These are phyloP conservation scores for Huiozyma naganishii DNA, from an alignment of 805 yeast genomes.

Conservation along the genomic window DNA sequence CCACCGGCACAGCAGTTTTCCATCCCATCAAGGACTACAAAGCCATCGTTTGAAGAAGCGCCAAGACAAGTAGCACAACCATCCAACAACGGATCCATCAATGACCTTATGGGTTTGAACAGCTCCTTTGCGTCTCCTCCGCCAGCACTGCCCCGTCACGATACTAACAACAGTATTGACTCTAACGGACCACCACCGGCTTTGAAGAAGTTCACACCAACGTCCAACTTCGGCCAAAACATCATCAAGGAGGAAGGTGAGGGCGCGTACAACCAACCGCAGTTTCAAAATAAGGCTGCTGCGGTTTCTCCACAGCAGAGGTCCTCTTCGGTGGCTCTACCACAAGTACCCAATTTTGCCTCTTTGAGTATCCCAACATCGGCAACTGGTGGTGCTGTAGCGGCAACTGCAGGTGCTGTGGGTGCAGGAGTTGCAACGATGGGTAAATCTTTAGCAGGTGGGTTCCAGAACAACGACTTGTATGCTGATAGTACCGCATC, in stretches of 20 bases:
- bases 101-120: slow-evolving; percentile 52
- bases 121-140: slow-evolving; percentile 40
- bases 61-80: slow-evolving; percentile 5
- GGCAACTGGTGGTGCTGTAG: slow-evolving; percentile 1
- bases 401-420: slow-evolving; percentile 3
- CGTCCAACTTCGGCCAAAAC: slow-evolving; percentile 77
- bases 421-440: slow-evolving; percentile 6
- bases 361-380: slow-evolving; percentile 8
- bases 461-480: slow-evolving; percentile 35
- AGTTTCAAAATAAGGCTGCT: slow-evolving; percentile 29
- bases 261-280: slow-evolving; percentile 4
- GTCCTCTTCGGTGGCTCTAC: slow-evolving; percentile 27
- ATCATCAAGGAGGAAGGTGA: slow-evolving; percentile 33
- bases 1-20: slow-evolving; percentile 11
- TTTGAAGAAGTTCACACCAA: slow-evolving; percentile 54
- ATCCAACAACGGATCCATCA: slow-evolving; percentile 40
- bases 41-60: slow-evolving; percentile 24
- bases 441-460: slow-evolving; percentile 14
- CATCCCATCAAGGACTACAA: slow-evolving; percentile 31
- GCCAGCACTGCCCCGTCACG: slow-evolving; percentile 4
- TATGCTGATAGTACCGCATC: slow-evolving; percentile 52
- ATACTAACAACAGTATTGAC: neutral
- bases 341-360: slow-evolving; percentile 26
- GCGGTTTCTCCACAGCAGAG: slow-evolving; percentile 36
- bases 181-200: slow-evolving; percentile 12